Conservation (phyloP, 768 basidiomycete genomes). For the Amanita rubescens region DNA sequence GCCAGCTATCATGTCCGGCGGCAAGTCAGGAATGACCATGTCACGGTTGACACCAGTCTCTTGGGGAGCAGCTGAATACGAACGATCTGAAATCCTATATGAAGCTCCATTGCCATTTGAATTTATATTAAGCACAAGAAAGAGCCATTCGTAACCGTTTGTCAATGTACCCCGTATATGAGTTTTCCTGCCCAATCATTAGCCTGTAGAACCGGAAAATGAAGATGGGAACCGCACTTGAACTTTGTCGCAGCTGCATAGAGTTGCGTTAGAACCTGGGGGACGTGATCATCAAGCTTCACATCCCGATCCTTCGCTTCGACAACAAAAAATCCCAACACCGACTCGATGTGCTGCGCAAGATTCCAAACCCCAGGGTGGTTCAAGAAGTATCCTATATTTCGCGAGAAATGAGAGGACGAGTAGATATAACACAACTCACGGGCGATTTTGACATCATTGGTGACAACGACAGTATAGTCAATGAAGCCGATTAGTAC, state of each 20-base stretch:
- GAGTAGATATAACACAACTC: slow-evolving; percentile 8
- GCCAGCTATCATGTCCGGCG: slow-evolving; percentile 10
- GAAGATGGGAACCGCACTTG: slow-evolving; percentile 10
- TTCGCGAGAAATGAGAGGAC: slow-evolving; percentile 8
- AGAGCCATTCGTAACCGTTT: slow-evolving; percentile 18
- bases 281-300: slow-evolving; percentile 12
- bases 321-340: slow-evolving; percentile 16
- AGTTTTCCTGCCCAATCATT: slow-evolving; percentile 13
- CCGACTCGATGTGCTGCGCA: slow-evolving; percentile 9
- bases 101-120: slow-evolving; percentile 14
- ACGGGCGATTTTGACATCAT: slow-evolving; percentile 6
- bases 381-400: slow-evolving; percentile 9
- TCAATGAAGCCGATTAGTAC: no score
- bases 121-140: slow-evolving; percentile 17
- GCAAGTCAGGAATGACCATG: background rate
- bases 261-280: slow-evolving; percentile 10
- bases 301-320: slow-evolving; percentile 15
- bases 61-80: slow-evolving; percentile 12
- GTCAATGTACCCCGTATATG: slow-evolving; percentile 16
- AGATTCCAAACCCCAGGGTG: slow-evolving; percentile 10
- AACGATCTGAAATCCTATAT: slow-evolving; percentile 13
- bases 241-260: slow-evolving; percentile 16
- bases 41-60: slow-evolving; percentile 2
- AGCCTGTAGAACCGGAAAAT: slow-evolving; percentile 10
- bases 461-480: no score